Base-by-base conservation (phyloP, 2,329 filamentous ascomycete genomes). In the Aureobasidium subglaciale region DNA sequence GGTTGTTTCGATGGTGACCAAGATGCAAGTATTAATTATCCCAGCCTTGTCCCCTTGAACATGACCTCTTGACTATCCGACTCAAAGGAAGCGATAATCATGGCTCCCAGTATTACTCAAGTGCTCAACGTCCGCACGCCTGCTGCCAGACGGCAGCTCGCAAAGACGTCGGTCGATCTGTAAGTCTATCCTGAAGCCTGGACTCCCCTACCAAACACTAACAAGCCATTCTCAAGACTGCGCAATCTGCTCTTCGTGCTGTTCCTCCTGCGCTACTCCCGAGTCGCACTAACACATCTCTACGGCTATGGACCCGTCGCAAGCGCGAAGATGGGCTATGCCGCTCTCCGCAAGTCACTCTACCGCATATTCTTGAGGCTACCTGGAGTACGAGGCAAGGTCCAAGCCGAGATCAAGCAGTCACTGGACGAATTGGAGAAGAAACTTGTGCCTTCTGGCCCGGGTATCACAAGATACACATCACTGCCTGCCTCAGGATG, bases 201-300 rank as follows among this genome's bases (percentile, higher is more conserved):
- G 2, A 35, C 22, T 16, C 24, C 7, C n/a, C 9, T 10, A 13
- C 35, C 43, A 37, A 25, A 18, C n/a, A 49, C 45, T 49, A 9
- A 49, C 32, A 4, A 37, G 13, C 24, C 16, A 15, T 9, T 10
- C 15, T 5, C 1, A 53, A 92, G 89, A 58, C 67, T 96, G 59
- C 88, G 89, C 55, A 95, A 96, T 69, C 77, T 96, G 58, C 77
- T 97, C 64, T 95, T 97, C 71, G 78, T 91, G 67, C 81, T 95
- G 63, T 96, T 97, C 74, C 70, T 96, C 58, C 76, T 95, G 45
- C 86, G 91, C 68, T 87, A 90, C 78, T 82, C 86, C 29, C 88
- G 90, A 62, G 88, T 87, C 66, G 80, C 82, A 25, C 86, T 89
- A 69, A 87, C 90, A 75, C 88, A 93, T 67, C 79, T 97, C 63